Conservation (phyloP, 2,329 filamentous ascomycete species). For the Botrytis deweyae region DNA sequence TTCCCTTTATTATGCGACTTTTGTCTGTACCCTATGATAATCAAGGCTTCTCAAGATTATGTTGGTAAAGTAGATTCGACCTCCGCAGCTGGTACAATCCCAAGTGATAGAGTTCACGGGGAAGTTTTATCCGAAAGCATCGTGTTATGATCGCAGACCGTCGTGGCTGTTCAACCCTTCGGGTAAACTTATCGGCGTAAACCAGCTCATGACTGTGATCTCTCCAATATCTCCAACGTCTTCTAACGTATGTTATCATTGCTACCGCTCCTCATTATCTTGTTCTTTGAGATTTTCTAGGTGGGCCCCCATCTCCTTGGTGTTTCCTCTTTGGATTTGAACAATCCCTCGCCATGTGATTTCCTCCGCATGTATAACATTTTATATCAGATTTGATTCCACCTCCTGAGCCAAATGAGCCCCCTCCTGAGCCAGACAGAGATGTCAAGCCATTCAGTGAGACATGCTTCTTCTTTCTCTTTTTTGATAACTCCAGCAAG, state of each 20-base stretch:
- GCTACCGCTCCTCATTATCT: conserved; percentile 16
- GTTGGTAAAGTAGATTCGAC: not conserved
- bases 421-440: conserved; percentile 51
- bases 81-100: not conserved
- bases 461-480: conserved; percentile 63
- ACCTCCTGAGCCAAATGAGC: conserved; percentile 27
- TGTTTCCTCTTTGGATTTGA: conserved; percentile 42
- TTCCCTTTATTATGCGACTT: not conserved
- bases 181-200: not conserved
- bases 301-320: conserved; percentile 32
- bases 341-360: conserved; percentile 59
- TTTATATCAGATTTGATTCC: conserved; percentile 30
- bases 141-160: not conserved
- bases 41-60: not conserved
- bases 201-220: not conserved
- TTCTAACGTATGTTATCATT: not conserved
- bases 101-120: not conserved
- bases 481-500: conserved; percentile 53
- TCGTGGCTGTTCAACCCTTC: not conserved
- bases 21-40: not conserved
- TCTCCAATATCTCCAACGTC: not conserved
- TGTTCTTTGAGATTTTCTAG: conserved; percentile 22
- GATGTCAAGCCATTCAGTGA: conserved; percentile 62
- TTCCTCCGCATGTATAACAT: conserved; percentile 62
- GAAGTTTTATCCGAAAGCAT: not conserved